phyloP scores from a whole-genome alignment of 1,139 yeast species.

The Sugiyamaella xylanicola region DNA sequence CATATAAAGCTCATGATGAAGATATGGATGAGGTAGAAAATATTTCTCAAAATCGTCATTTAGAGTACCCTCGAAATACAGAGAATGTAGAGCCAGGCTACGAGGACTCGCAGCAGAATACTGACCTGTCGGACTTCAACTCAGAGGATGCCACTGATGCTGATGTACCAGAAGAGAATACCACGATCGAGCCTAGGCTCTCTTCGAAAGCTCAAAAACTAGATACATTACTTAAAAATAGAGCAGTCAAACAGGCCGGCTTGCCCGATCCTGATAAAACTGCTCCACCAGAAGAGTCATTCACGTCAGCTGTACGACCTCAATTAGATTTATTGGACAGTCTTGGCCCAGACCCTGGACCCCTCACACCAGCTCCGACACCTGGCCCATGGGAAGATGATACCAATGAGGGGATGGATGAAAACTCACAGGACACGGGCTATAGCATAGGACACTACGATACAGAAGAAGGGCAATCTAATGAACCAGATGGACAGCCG shows the following conservation, averaged over 20 bases:
- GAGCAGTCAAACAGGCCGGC: conserved; percentile 4
- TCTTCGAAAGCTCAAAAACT: conserved; percentile 5
- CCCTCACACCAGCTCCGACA: conserved; percentile 23
- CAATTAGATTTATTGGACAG: conserved; percentile 20
- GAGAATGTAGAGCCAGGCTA: no score
- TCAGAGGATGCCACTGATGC: no score
- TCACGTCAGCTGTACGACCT: conserved; percentile 12
- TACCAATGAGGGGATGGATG: no score
- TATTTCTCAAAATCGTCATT: no score
- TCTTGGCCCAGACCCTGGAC: conserved; percentile 26
- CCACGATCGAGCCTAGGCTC: neutral
- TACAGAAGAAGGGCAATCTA: no score
- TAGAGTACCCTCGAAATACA: no score
- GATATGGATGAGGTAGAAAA: neutral
- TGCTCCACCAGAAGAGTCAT: conserved; percentile 1
- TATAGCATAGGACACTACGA: no score
- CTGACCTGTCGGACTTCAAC: no score
- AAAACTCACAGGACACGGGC: no score
- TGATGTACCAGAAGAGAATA: no score
- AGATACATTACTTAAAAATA: neutral
- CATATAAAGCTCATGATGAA: conserved; percentile 10
- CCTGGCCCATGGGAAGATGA: conserved; percentile 19
- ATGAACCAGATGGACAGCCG: neutral
- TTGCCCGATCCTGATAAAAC: conserved; percentile 1
- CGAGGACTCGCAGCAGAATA: no score